Percentiles rank a stretch among this genome's conserved stretches.
Evolutionary conservation across 176 grass and related monocot genomes (phyloP).

Genomic region (Otatea glauca): DNA sequence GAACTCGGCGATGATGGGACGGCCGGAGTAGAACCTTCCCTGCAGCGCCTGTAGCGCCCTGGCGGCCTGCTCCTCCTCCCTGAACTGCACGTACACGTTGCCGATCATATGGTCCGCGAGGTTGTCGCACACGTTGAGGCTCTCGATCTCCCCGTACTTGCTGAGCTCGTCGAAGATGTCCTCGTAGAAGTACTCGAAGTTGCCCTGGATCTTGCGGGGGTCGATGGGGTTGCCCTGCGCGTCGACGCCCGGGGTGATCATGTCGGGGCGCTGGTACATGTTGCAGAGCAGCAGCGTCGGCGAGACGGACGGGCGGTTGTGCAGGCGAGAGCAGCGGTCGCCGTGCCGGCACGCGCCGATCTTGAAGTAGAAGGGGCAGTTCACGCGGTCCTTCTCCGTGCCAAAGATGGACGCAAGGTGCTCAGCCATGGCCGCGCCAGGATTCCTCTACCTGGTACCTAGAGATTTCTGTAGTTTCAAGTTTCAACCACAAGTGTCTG

Average conservation of each 20-base stretch:
- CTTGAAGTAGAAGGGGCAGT: slow-evolving; percentile 91
- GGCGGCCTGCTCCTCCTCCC: slow-evolving; percentile 83
- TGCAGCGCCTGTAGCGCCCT: slow-evolving; percentile 72
- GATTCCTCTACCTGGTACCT: neutral
- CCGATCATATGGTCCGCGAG: slow-evolving; percentile 96
- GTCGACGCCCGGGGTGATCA: slow-evolving; percentile 75
- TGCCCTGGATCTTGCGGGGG: slow-evolving; percentile 72
- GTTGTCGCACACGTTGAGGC: slow-evolving; percentile 91
- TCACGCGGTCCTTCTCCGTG: slow-evolving; percentile 83
- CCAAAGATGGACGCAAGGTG: slow-evolving; percentile 84
- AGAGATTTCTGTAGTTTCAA: slow-evolving; percentile 24
- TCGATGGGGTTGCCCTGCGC: slow-evolving; percentile 71
- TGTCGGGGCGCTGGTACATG: slow-evolving; percentile 80
- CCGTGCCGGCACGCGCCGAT: slow-evolving; percentile 77
- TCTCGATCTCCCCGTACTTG: slow-evolving; percentile 90
- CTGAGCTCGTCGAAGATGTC: slow-evolving; percentile 85
- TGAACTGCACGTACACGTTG: slow-evolving; percentile 91
- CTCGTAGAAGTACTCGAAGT: slow-evolving; percentile 97
- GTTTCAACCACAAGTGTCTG: neutral
- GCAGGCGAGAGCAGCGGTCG: slow-evolving; percentile 73
- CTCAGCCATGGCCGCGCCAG: slow-evolving; percentile 53
- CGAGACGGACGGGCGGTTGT: slow-evolving; percentile 76
- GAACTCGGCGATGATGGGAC: slow-evolving; percentile 92
- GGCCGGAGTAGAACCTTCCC: slow-evolving; percentile 84
- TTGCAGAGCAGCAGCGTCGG: slow-evolving; percentile 76